Percentiles rank a stretch among this genome's conserved stretches.
Evolutionary conservation across 257 asterid genomes (phyloP).

Genomic region (Solanum habrochaites): DNA sequence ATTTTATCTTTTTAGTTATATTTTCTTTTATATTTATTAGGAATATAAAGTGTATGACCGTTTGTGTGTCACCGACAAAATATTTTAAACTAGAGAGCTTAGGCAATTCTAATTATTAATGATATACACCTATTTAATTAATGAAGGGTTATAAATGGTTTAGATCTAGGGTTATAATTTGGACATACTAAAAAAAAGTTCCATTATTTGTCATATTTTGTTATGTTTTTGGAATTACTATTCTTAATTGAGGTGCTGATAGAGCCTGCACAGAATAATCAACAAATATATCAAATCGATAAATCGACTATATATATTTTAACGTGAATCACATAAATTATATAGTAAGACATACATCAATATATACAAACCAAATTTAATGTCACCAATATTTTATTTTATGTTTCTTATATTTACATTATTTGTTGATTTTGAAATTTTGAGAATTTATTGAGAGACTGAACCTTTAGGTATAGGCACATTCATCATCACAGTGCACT

Average conservation of each 20-base stretch:
- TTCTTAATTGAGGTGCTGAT: neutral
- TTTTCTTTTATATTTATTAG: neutral
- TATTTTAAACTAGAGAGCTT: neutral
- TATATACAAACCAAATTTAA: neutral
- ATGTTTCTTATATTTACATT: neutral
- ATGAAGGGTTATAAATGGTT: conserved; percentile 10
- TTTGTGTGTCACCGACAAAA: conserved; percentile 29
- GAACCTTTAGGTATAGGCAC: neutral
- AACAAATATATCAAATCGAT: no score
- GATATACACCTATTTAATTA: neutral
- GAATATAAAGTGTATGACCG: neutral
- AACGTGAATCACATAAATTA: neutral
- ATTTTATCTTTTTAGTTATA: neutral
- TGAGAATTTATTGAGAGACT: neutral
- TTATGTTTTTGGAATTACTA: neutral
- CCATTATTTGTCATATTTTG: conserved; percentile 3
- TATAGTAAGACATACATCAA: neutral
- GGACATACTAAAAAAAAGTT: neutral
- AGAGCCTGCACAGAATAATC: accelerated
- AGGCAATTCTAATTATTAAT: neutral
- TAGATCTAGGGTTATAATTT: conserved; percentile 15
- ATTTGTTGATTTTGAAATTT: neutral
- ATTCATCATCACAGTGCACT: neutral
- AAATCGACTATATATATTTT: no score
- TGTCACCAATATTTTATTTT: neutral